Evolutionary conservation across 1,284 basidiomycete genomes (phyloP), one percentile per base, ranked within the genome.

Genomic region (Leccinum subspadiceum): DNA sequence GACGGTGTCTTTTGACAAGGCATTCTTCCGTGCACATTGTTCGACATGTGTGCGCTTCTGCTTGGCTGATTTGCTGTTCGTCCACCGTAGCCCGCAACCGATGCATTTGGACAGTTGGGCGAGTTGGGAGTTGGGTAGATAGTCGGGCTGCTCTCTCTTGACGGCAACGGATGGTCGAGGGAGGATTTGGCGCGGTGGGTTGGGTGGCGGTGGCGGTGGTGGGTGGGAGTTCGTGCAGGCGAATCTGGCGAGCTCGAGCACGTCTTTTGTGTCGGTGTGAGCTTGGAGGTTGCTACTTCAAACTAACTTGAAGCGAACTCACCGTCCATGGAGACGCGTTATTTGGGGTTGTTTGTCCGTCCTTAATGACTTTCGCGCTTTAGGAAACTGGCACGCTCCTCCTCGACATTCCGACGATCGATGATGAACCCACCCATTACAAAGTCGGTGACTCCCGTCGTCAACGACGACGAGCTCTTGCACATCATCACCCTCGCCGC

Each of bases 11-110:
- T 83, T 73, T 2, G 77, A 76, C 56, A 88, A 72, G 2, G 73
- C 73, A 29, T 78, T 76, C 70, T 86, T 89, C 71, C 81, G 84
- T 20, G 87, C 83, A 68, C 91, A 93, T 1, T 78, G 73, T 54
- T 79, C 78, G 22, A 93, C 82, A 67, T 93, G 91, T 2, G 77
- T 68, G 66, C 83, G 72, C 70, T 92, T 92, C 64, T 88, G 81
- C 10, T 72, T 64, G 15, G 75, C 74, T 5, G 81, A 81, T 70
- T 93, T 93, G 55, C 81, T 77, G 6, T 81, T 73, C 2, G 88
- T 91, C 90, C 90, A 93, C 0, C 73, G 71, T 9, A 80, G 69
- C 41, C 84, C 81, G 66, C 91, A 93, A 52, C 81, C 79, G 50
- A 91, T 78, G 65, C 90, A 93, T 64, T 77, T 83, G 10, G 74